Base-by-base conservation (phyloP, 768 basidiomycete genomes). In the Boletus barrowsii region DNA sequence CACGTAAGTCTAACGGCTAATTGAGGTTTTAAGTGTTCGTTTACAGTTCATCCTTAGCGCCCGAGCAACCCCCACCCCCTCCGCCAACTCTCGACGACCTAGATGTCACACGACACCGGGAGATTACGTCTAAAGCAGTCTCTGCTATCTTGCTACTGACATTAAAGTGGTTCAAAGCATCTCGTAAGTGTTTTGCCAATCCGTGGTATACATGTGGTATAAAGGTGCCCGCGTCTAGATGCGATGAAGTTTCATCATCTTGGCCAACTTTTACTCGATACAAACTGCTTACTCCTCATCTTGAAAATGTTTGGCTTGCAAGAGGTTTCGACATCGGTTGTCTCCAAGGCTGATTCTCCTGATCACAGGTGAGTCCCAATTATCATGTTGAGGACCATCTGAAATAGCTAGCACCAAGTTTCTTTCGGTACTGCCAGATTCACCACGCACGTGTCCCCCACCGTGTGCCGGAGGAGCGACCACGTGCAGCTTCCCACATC, bases 231-330 rank as follows among this genome's bases (percentile, higher is more conserved):
- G n/a, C 39, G 49, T 26, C 15, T 61, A 98, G 96, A 98, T 73
- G 85, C 88, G 18, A 95, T 99, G 90, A 98, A 99, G 68, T 98
- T 97, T 67, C 95, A 99, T 70, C 93, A 98, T 69, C 79, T 99
- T 22, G 93, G 93, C n/a, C 94, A 96, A 69, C 83, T 93, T 33
- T 76, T 99, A 9, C 83, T 99, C 42, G 96, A 98, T 62, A 95
- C 93, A 22, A 98, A 98, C 64, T 96, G 94, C 67, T 73, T 98
- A 13, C 75, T 98, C 30, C 78, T 98, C 30, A 91, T 98, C 47
- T 74, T 99, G 62, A 98, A 98, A 76, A 97, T 98, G 88, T 98
- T 98, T 69, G 93, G 95, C n/a, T 70, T 98, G 58, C 91, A 94
- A 68, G 97, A 99, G 67, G 88, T 97, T 4, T 80, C 88, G 0